Evolutionary conservation across 352 stramenopile genomes (phyloP).

Genomic region (Saprolegnia diclina): DNA sequence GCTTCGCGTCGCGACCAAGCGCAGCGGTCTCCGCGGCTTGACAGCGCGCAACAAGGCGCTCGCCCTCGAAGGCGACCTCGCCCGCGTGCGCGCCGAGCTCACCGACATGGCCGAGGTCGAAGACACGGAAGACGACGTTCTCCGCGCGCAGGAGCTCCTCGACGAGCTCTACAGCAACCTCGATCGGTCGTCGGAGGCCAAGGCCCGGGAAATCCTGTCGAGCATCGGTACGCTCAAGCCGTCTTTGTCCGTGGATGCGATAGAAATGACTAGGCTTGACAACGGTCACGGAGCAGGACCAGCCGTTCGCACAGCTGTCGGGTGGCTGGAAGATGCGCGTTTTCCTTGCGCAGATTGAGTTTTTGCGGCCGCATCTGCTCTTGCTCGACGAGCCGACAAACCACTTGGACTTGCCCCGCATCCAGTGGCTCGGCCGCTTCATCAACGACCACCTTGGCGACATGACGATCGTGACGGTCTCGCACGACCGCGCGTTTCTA

Average conservation of each 20-base stretch:
- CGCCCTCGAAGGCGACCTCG: constrained; percentile 31
- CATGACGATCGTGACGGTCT: constrained; percentile 89
- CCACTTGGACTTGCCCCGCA: constrained; percentile 84
- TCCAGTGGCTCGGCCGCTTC: constrained; percentile 74
- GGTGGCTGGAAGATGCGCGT: constrained; percentile 62
- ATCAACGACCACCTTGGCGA: constrained; percentile 46
- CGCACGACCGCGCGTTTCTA: constrained; percentile 90
- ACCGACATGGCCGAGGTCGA: constrained; percentile 31
- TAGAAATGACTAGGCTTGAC: constrained; percentile 59
- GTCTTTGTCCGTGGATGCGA: not conserved
- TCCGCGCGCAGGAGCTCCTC: constrained; percentile 40
- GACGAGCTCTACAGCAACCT: constrained; percentile 43
- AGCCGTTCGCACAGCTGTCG: constrained; percentile 42
- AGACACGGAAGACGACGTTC: constrained; percentile 34
- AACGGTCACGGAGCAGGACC: constrained; percentile 63
- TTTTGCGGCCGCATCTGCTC: constrained; percentile 84
- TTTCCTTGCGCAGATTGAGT: constrained; percentile 49
- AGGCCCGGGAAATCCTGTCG: constrained; percentile 40
- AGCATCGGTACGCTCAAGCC: constrained; percentile 33
- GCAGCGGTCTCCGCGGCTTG: constrained; percentile 47
- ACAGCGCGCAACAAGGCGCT: constrained; percentile 39
- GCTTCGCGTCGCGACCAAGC: constrained; percentile 38
- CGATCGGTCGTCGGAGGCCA: constrained; percentile 47
- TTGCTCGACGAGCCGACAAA: constrained; percentile 90
- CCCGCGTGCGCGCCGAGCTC: constrained; percentile 32